Evolutionary conservation across 176 grass and related monocot genomes (phyloP).

Genomic region (Triticum turgidum): DNA sequence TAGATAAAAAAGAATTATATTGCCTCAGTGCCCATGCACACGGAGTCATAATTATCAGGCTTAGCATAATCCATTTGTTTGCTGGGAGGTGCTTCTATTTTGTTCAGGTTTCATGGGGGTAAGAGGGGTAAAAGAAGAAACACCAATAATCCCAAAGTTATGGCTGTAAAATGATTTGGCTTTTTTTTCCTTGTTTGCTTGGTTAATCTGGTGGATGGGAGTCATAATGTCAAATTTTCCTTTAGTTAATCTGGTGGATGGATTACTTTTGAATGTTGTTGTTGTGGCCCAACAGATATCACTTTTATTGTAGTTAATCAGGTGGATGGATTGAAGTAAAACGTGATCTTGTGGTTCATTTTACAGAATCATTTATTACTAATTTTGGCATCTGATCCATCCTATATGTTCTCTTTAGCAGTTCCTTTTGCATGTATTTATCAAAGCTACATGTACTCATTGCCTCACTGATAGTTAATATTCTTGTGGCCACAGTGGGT

Average conservation of each 20-base stretch:
- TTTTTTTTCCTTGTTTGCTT: not conserved
- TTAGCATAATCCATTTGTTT: not conserved
- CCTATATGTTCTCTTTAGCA: not conserved
- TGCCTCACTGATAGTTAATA: not conserved
- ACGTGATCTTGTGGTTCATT: not conserved
- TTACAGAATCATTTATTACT: not conserved
- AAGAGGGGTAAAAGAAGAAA: too few species aligned
- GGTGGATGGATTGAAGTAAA: not conserved
- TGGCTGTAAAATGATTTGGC: too few species aligned
- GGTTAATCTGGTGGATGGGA: not conserved
- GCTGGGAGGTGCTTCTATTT: not conserved
- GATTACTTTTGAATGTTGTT: not conserved
- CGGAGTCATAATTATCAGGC: not conserved
- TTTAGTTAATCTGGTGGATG: not conserved
- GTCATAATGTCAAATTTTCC: not conserved
- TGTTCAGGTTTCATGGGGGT: not conserved
- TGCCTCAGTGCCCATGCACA: too few species aligned
- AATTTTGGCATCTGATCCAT: not conserved
- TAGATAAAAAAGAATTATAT: too few species aligned
- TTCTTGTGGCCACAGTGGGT: not conserved
- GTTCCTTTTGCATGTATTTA: not conserved
- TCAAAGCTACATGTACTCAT: not conserved
- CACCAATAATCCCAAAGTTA: too few species aligned
- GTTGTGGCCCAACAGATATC: not conserved
- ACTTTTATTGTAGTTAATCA: not conserved